These are phyloP conservation scores for Irpex sp. DNA, from an alignment of 1,284 basidiomycete genomes.

Conservation along the genomic window DNA sequence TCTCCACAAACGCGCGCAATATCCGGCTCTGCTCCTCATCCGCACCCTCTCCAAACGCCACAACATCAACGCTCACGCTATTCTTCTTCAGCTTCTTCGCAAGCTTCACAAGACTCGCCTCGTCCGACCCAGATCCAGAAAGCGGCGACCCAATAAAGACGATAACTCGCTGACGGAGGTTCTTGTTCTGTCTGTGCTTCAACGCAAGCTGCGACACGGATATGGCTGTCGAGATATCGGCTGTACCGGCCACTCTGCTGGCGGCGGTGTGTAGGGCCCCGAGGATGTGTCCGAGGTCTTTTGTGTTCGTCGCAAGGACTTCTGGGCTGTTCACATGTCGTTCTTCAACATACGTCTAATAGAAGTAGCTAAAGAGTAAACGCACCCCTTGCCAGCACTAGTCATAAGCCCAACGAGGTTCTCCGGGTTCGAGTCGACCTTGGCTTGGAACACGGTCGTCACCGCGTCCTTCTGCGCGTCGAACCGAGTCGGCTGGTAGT, in stretches of 20 bases:
- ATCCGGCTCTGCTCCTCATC: conserved; percentile 63
- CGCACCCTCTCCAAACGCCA: conserved; percentile 76
- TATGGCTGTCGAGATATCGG: conserved; percentile 87
- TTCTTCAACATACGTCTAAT: neutral
- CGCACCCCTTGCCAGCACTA: conserved; percentile 92
- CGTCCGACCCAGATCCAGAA: conserved; percentile 60
- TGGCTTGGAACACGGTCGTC: conserved; percentile 87
- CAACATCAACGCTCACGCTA: conserved; percentile 93
- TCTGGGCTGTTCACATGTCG: conserved; percentile 62
- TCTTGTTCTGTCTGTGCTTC: conserved; percentile 99
- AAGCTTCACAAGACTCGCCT: conserved; percentile 78
- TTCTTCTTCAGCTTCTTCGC: conserved; percentile 99
- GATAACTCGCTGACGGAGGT: conserved; percentile 91
- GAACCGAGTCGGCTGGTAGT: conserved; percentile 86
- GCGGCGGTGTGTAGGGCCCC: conserved; percentile 72
- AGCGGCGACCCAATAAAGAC: conserved; percentile 92
- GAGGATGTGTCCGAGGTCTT: conserved; percentile 91
- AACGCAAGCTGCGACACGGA: conserved; percentile 94
- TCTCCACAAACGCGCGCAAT: conserved; percentile 75
- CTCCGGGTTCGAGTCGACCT: conserved; percentile 95
- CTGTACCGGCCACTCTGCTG: conserved; percentile 71
- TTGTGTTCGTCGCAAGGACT: conserved; percentile 93
- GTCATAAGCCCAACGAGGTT: conserved; percentile 98
- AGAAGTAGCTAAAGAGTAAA: neutral
- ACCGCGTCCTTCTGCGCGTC: conserved; percentile 93